Conservation (phyloP, 1,139 yeast genomes). For the Debaryomycetaceae sp. region DNA sequence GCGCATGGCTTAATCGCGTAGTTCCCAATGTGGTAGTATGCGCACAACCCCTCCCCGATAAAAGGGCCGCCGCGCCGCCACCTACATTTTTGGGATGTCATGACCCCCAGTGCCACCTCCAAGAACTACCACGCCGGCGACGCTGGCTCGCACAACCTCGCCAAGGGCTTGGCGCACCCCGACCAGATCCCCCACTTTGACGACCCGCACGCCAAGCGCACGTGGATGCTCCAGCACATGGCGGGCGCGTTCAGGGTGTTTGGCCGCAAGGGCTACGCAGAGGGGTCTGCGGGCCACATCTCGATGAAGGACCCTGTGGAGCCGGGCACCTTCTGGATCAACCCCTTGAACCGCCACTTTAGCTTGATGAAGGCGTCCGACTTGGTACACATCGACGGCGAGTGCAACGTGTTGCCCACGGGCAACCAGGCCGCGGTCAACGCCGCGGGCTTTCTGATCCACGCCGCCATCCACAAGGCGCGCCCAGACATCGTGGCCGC, state of each 20-base stretch:
- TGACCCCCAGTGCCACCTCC: constrained; percentile 14
- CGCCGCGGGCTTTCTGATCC: constrained; percentile 69
- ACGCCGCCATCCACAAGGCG: constrained; percentile 64
- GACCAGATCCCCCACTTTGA: constrained; percentile 41
- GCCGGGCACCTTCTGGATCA: constrained; percentile 67
- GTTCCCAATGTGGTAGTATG: neutral
- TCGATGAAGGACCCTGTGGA: constrained; percentile 66
- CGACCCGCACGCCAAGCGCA: constrained; percentile 43
- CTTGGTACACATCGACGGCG: constrained; percentile 62
- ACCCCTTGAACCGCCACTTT: constrained; percentile 64
- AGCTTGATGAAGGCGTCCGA: constrained; percentile 57
- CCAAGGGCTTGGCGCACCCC: constrained; percentile 37
- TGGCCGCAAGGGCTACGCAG: constrained; percentile 58
- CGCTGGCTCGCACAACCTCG: constrained; percentile 35
- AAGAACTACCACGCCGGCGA: constrained; percentile 28
- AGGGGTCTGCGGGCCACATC: constrained; percentile 69
- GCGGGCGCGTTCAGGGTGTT: constrained; percentile 70
- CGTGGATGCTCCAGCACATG: constrained; percentile 60
- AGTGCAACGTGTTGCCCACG: constrained; percentile 52
- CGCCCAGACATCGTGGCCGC: constrained; percentile 70
- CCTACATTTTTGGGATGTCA: too few relatives aligned
- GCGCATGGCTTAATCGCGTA: neutral
- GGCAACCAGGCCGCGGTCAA: constrained; percentile 57
- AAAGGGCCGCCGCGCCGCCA: constrained; percentile 8
- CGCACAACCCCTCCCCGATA: constrained; percentile 1